Evolutionary conservation across 75 land plant species (phyloP).

Genomic region (Gnetum montanum): DNA sequence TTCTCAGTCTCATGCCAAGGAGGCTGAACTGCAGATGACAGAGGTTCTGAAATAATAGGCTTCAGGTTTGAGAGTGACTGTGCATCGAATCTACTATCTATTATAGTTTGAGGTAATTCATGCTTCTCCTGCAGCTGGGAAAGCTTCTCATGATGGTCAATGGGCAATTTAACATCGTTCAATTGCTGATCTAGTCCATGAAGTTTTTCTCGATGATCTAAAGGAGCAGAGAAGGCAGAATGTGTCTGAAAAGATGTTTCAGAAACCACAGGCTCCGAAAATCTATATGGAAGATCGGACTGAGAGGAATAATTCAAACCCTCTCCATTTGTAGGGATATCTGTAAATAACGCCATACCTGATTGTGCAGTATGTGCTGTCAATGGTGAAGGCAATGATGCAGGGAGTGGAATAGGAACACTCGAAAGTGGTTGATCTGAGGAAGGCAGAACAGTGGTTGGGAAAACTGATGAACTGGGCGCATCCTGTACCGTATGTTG

Average conservation of each 20-base stretch:
- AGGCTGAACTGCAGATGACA: neutral
- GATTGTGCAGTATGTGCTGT: neutral
- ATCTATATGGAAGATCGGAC: neutral
- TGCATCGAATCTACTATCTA: neutral
- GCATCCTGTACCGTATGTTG: no score
- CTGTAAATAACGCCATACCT: neutral
- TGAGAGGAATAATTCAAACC: neutral
- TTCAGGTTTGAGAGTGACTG: neutral
- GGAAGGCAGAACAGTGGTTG: no score
- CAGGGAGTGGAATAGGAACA: neutral
- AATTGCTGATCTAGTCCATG: neutral
- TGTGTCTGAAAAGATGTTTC: neutral
- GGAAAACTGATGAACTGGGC: no score
- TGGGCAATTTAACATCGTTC: conserved; percentile 10
- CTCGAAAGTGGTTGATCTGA: neutral
- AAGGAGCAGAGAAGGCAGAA: neutral
- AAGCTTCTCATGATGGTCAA: conserved; percentile 24
- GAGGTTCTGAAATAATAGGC: neutral
- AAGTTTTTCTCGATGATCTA: neutral
- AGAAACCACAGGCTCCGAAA: neutral
- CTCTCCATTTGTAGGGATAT: neutral
- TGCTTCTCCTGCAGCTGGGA: conserved; percentile 16
- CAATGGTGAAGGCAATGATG: neutral
- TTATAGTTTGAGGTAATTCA: neutral
- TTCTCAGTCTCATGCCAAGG: neutral